Evolutionary conservation across 2,329 filamentous ascomycete genomes (phyloP).

Genomic region (Moelleriella libera): DNA sequence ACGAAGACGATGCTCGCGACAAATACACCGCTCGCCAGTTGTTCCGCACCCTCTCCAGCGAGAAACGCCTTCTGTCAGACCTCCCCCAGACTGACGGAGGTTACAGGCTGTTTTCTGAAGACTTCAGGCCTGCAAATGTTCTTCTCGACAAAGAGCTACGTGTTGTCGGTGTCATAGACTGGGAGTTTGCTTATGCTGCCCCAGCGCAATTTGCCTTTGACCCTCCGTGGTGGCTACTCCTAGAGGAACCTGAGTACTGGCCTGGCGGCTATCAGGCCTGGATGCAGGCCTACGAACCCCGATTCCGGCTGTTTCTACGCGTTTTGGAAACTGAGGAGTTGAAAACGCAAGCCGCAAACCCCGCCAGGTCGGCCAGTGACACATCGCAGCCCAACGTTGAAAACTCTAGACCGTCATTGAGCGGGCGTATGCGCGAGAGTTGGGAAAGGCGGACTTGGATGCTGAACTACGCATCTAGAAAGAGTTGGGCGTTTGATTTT

Average conservation of each 20-base stretch:
- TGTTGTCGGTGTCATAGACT: constrained; percentile 22
- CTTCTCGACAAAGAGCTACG: constrained; percentile 14
- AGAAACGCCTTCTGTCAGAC: constrained; percentile 4
- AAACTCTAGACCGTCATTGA: constrained; percentile 7
- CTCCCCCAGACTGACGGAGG: neutral
- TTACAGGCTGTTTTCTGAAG: constrained; percentile 10
- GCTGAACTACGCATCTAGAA: constrained; percentile 18
- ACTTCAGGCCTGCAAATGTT: constrained; percentile 17
- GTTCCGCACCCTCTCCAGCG: constrained; percentile 14
- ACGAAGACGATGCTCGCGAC: constrained; percentile 13
- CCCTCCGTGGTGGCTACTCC: constrained; percentile 24
- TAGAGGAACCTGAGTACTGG: constrained; percentile 18
- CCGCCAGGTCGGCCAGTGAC: neutral
- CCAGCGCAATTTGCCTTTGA: constrained; percentile 19
- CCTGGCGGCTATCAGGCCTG: constrained; percentile 13
- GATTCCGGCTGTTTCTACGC: constrained; percentile 18
- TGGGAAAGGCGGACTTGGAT: constrained; percentile 19
- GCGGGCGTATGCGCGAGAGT: constrained; percentile 17
- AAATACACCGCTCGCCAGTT: constrained; percentile 19
- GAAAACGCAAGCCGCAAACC: constrained; percentile 2
- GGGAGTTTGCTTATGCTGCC: constrained; percentile 23
- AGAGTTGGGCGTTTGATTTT: constrained; percentile 22
- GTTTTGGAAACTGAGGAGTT: constrained; percentile 17
- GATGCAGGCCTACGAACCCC: constrained; percentile 15
- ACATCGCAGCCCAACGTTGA: neutral